These are phyloP conservation scores for Periconia digitata DNA, from an alignment of 2,329 filamentous ascomycete genomes.

Conservation along the genomic window DNA sequence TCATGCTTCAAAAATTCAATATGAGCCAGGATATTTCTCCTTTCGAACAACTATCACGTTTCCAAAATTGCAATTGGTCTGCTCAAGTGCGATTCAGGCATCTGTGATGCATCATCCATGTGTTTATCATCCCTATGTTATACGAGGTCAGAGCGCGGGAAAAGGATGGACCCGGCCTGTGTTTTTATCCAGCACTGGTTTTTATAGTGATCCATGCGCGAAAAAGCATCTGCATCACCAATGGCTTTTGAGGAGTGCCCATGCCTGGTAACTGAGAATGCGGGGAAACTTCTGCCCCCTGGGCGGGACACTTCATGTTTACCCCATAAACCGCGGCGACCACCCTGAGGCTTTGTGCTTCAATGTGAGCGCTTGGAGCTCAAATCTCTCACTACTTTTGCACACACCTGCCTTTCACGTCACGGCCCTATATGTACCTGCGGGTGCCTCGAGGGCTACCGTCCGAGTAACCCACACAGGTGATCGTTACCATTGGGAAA, in stretches of 20 bases:
- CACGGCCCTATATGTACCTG: not conserved
- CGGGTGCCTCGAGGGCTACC: too few species aligned
- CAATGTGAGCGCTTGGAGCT: not conserved
- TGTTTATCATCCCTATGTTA: not conserved
- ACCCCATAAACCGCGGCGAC: not conserved
- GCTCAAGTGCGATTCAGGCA: not conserved
- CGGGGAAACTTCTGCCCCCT: not conserved
- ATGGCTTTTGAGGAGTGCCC: not conserved
- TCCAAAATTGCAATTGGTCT: not conserved
- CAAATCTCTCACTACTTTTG: not conserved
- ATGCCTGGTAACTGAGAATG: not conserved
- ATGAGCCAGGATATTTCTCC: not conserved
- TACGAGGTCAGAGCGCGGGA: not conserved
- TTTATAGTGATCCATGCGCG: not conserved
- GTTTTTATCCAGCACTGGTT: not conserved
- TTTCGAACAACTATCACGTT: not conserved
- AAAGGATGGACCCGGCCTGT: not conserved
- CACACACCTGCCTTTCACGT: not conserved
- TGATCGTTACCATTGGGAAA: not conserved
- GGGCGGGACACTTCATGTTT: not conserved
- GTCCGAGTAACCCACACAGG: not conserved
- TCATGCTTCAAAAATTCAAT: not conserved
- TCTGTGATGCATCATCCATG: not conserved
- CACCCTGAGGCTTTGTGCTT: not conserved
- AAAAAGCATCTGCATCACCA: not conserved